These are phyloP conservation scores for Talaromyces sp. DNA, from an alignment of 2,329 filamentous ascomycete genomes.

Conservation along the genomic window DNA sequence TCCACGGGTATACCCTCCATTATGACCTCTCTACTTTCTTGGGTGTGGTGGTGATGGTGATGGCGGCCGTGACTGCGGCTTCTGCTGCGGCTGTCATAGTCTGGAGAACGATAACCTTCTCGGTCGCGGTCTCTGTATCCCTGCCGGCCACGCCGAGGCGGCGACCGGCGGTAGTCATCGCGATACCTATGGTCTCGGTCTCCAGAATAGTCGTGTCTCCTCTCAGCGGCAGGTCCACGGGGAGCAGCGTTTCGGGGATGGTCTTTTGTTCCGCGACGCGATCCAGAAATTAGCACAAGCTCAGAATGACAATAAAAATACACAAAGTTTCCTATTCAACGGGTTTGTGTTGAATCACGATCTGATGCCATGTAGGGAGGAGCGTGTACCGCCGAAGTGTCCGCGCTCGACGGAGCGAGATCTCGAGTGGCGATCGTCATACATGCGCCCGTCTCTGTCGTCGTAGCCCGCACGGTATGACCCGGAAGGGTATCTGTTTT, in stretches of 20 bases:
- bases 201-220: slow-evolving; percentile 30
- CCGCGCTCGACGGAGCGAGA: slow-evolving; percentile 33
- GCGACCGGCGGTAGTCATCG: slow-evolving; percentile 33
- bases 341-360: slow-evolving; percentile 6
- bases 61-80: slow-evolving; percentile 31
- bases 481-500: slow-evolving; percentile 21
- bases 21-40: slow-evolving; percentile 46
- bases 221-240: slow-evolving; percentile 31
- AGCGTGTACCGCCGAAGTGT: slow-evolving; percentile 39
- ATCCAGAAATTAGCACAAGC: slow-evolving; percentile 32
- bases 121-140: slow-evolving; percentile 41
- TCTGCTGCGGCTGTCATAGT: slow-evolving; percentile 26
- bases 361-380: slow-evolving; percentile 42
- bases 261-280: slow-evolving; percentile 28
- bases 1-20: slow-evolving; percentile 46
- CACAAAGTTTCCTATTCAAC: slow-evolving; percentile 2
- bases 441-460: slow-evolving; percentile 41
- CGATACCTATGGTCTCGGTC: slow-evolving; percentile 29
- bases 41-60: slow-evolving; percentile 30
- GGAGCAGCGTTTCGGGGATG: slow-evolving; percentile 25
- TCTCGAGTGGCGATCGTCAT: slow-evolving; percentile 40
- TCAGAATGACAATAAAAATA: slow-evolving; percentile 16
- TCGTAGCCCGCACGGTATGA: slow-evolving; percentile 22
- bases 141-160: slow-evolving; percentile 31
- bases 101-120: slow-evolving; percentile 42